These are phyloP conservation scores for Cucurbita maxima DNA, from an alignment of 306 rosid genomes.

Conservation along the genomic window DNA sequence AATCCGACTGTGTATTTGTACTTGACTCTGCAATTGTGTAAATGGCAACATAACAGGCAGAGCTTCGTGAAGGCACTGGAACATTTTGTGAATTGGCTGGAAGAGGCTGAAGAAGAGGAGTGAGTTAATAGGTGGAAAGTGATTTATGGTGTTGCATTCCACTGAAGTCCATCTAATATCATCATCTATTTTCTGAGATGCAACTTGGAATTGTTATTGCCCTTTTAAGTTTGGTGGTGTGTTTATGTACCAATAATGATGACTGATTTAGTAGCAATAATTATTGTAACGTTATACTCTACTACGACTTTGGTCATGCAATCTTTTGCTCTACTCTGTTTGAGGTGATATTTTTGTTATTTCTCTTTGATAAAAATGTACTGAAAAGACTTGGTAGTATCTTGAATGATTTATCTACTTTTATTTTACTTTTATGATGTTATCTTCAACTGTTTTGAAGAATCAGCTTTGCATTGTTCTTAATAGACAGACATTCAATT, in stretches of 20 bases:
- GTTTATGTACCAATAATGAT: neutral
- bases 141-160: neutral
- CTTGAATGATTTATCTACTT: too few species aligned
- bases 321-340: neutral
- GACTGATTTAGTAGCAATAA: neutral
- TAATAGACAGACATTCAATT: too few species aligned
- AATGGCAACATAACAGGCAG: conserved; percentile 60
- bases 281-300: neutral
- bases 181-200: neutral
- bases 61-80: conserved; percentile 94
- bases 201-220: neutral
- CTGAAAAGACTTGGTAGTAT: too few species aligned
- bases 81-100: conserved; percentile 94
- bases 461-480: too few species aligned
- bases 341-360: neutral
- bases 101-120: conserved; percentile 99
- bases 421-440: too few species aligned
- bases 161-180: neutral
- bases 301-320: neutral
- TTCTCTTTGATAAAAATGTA: neutral
- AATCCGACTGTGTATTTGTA: neutral
- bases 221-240: neutral
- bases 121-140: neutral
- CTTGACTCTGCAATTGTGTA: neutral
- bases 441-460: too few species aligned